Conservation (phyloP, 352 stramenopile species). For the Globisporangium radiosum region DNA sequence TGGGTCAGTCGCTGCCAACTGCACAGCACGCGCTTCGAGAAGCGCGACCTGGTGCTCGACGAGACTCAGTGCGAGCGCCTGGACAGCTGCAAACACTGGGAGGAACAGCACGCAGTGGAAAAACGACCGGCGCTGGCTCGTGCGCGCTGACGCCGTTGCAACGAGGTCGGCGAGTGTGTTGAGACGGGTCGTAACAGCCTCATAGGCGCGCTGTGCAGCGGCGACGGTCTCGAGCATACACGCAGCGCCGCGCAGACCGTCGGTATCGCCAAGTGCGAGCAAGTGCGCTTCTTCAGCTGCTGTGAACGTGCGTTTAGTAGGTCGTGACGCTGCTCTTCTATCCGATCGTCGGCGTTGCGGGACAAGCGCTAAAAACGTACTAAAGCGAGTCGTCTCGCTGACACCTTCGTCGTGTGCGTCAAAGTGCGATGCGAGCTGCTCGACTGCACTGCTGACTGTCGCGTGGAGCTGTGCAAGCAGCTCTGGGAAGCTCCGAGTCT, state of each 20-base stretch:
- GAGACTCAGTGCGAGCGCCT: slow-evolving; percentile 30
- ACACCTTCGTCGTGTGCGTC: neutral
- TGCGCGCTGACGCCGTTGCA: slow-evolving; percentile 29
- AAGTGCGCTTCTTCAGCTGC: slow-evolving; percentile 4
- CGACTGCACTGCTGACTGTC: too few relatives aligned
- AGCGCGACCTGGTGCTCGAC: slow-evolving; percentile 50
- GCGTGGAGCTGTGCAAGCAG: too few relatives aligned
- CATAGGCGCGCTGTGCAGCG: slow-evolving; percentile 32
- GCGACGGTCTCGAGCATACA: slow-evolving; percentile 56
- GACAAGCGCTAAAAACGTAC: too few relatives aligned
- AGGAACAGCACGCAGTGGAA: slow-evolving; percentile 44
- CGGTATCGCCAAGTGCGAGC: slow-evolving; percentile 39
- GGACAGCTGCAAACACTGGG: slow-evolving; percentile 35
- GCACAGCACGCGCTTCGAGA: neutral
- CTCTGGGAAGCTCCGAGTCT: too few relatives aligned
- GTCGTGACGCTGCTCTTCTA: too few relatives aligned
- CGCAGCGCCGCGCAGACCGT: slow-evolving; percentile 50
- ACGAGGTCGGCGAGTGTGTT: slow-evolving; percentile 28
- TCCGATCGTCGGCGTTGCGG: too few relatives aligned
- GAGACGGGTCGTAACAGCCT: slow-evolving; percentile 27
- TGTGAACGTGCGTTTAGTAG: too few relatives aligned
- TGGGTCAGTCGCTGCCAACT: too few relatives aligned
- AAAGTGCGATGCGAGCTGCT: too few relatives aligned
- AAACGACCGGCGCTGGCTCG: slow-evolving; percentile 56
- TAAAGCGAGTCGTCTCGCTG: neutral